A percentile compares a stretch with the other conserved stretches of the same genome.
Evolutionary conservation across 805 yeast genomes (phyloP).

Genomic region (Ogataea dorogensis): DNA sequence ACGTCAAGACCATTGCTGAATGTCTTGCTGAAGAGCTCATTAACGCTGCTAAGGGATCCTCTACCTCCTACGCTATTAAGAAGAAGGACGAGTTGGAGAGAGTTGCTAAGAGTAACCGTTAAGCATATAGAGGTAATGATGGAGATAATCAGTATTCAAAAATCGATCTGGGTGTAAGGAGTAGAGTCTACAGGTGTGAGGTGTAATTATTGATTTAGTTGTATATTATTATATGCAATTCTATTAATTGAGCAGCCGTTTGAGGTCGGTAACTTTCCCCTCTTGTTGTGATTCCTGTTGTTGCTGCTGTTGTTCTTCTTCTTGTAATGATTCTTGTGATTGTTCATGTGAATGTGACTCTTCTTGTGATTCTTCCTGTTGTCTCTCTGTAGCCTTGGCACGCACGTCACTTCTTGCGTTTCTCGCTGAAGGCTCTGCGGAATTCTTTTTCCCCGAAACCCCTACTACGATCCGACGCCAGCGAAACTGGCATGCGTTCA

Average conservation of each 20-base stretch:
- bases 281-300: conserved; percentile 1
- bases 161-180: neutral
- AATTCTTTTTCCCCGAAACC: conserved; percentile 19
- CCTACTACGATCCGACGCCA: conserved; percentile 68
- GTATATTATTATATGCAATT: conserved; percentile 3
- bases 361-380: neutral
- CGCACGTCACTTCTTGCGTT: conserved; percentile 2
- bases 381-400: too few relatives aligned
- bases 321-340: neutral
- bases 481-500: conserved; percentile 86
- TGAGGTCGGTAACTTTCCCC: conserved; percentile 5
- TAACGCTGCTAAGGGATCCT: conserved; percentile 99
- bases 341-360: neutral
- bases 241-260: conserved; percentile 8
- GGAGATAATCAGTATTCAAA: conserved; percentile 1
- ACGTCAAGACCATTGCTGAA: conserved; percentile 99
- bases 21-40: conserved; percentile 99
- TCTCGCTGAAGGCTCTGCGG: conserved; percentile 6
- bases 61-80: conserved; percentile 99
- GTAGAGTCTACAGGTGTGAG: neutral
- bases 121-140: conserved; percentile 35
- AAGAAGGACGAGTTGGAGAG: conserved; percentile 99
- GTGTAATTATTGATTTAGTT: conserved; percentile 1
- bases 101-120: conserved; percentile 99
- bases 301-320: neutral